These are phyloP conservation scores for Paramecium tetraurelia DNA, from an alignment of 73 alveolate genomes.

Conservation along the genomic window DNA sequence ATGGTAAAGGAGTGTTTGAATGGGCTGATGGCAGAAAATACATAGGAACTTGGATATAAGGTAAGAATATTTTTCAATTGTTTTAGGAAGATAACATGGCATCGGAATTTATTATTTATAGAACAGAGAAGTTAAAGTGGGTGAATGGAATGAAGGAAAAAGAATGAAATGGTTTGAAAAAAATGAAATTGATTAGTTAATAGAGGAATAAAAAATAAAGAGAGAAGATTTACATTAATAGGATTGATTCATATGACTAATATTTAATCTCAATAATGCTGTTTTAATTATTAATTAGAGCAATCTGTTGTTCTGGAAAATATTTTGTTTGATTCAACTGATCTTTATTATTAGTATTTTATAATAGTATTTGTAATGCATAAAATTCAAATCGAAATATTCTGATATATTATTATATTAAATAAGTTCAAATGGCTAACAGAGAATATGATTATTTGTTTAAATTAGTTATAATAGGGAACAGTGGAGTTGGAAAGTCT, in stretches of 20 bases:
- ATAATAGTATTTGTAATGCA: not conserved
- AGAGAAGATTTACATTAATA: not conserved
- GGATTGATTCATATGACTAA: not conserved
- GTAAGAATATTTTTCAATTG: not conserved
- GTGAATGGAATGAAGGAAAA: conserved; percentile 66
- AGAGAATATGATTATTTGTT: conserved; percentile 70
- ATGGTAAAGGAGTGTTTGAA: conserved; percentile 76
- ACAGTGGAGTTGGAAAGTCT: conserved; percentile 78
- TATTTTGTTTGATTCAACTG: too few relatives aligned
- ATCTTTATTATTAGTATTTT: not conserved
- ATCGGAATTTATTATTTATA: conserved; percentile 51
- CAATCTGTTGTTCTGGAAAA: not conserved
- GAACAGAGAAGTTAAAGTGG: conserved; percentile 49
- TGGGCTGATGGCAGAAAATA: conserved; percentile 78
- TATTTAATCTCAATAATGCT: not conserved
- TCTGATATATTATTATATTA: not conserved
- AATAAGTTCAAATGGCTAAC: not conserved
- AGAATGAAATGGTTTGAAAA: conserved; percentile 55
- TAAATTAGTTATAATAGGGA: conserved; percentile 71
- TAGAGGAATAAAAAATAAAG: conserved; percentile 16
- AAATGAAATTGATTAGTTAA: conserved; percentile 38
- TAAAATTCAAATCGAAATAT: not conserved
- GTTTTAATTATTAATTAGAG: too few relatives aligned
- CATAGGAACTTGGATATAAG: conserved; percentile 77
- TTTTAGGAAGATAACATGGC: conserved; percentile 43